Evolutionary conservation across 1,284 basidiomycete species (phyloP), one percentile per base, ranked within the genome.

Genomic region (Pulveroboletus sp.): DNA sequence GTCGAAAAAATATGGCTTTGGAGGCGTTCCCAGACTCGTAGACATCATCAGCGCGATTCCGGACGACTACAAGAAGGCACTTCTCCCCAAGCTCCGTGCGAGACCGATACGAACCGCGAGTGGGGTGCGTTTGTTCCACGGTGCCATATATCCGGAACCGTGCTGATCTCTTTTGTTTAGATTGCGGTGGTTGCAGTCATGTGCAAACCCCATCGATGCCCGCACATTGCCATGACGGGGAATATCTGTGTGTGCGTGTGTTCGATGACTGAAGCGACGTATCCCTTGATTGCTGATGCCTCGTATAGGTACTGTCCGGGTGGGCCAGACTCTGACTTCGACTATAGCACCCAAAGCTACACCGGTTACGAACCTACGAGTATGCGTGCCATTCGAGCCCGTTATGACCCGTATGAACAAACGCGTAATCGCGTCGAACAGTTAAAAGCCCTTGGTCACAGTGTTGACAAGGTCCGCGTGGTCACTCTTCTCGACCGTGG

Each of bases 141-240:
- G 50, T 42, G 32, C 48, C 15, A 47, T 39, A 50, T 15, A 36
- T 48, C 40, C 36, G 47, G 21, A 39, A 58, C 55, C 32, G 57
- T 48, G 15, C 50, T 62, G 10, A 60, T 46, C 36, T 17, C 48
- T 21, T 4, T 33, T 21, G 11, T 40, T 3, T 67, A 93, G 91
- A 96, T 97, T 57, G 97, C 97, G 2, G 97, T 99, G 17, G 97
- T 99, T 7, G 97, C 97, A 6, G 96, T 99, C 40, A 99, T 99
- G 97, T 98, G 95, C 80, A 99, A 99, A 72, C 97, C 97, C 3
- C 97, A 99, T 79, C 84, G 97, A 50, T 99, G 97, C 78, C 97
- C 97, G 7, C 97, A 99, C 75, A 99, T 99, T 57, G 97, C 97
- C 8, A 96, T 99, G 90, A 99, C 97, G 0, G 97, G 97, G n/a